Conservation (phyloP, 139 green algal genomes). For the Tetraselmis chui region DNA sequence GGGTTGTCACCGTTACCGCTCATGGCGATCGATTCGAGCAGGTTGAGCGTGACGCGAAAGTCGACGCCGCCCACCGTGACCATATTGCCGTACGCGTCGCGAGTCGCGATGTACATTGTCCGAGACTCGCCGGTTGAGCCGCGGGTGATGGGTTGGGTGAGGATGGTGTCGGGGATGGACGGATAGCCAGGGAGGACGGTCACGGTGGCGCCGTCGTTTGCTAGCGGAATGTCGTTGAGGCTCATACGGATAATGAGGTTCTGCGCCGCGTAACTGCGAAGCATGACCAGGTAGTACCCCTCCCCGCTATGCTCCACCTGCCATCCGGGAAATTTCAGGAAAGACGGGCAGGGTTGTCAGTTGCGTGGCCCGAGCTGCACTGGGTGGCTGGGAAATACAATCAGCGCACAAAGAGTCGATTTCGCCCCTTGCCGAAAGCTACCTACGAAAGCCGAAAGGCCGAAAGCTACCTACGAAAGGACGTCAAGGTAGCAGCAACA, state of each 20-base stretch:
- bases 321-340: too few relatives aligned
- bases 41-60: neutral
- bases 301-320: neutral
- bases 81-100: neutral
- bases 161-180: neutral
- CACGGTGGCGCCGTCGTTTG: neutral
- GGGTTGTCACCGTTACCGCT: neutral
- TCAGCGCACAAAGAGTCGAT: too few relatives aligned
- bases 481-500: too few relatives aligned
- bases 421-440: too few relatives aligned
- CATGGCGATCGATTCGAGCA: neutral
- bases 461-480: too few relatives aligned
- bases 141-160: neutral
- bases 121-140: neutral
- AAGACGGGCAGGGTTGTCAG: too few relatives aligned
- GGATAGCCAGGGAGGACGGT: neutral
- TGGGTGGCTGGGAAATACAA: too few relatives aligned
- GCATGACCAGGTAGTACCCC: neutral
- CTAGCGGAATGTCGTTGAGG: neutral
- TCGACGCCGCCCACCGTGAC: neutral
- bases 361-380: too few relatives aligned
- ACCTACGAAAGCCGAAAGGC: too few relatives aligned
- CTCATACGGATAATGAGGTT: neutral
- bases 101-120: neutral
- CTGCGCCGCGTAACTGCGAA: neutral